Conservation (phyloP, 805 yeast species). For the Cyberlindnera galapagoensis region DNA sequence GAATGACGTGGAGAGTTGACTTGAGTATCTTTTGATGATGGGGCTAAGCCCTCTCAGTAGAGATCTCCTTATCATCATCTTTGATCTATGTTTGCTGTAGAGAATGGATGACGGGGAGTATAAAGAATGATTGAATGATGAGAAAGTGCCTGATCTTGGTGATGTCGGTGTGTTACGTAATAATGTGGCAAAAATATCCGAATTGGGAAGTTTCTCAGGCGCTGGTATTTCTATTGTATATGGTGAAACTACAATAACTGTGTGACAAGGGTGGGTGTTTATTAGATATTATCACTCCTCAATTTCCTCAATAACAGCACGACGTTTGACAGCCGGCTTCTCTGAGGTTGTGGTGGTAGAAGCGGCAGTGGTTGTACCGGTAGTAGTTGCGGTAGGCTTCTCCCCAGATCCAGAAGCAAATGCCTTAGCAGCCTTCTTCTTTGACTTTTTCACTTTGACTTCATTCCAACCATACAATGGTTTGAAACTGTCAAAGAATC, state of each 20-base stretch:
- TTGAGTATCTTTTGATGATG: not conserved
- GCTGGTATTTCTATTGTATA: too few species aligned
- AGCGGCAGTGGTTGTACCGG: slow-evolving; percentile 4
- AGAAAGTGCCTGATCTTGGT: not conserved
- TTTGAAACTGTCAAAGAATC: slow-evolving; percentile 83
- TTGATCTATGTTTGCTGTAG: not conserved
- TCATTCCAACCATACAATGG: slow-evolving; percentile 61
- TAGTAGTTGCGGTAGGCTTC: slow-evolving; percentile 4
- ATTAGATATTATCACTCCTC: slow-evolving; percentile 12
- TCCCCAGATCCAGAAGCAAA: slow-evolving; percentile 2
- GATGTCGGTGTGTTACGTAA: not conserved
- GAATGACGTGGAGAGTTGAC: slow-evolving; percentile 5
- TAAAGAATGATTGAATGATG: not conserved
- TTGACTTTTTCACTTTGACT: slow-evolving; percentile 23
- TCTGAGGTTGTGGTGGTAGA: slow-evolving; percentile 3
- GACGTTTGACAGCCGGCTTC: slow-evolving; percentile 15
- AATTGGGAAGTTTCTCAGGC: too few species aligned
- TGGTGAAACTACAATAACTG: too few species aligned
- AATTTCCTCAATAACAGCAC: slow-evolving; percentile 26
- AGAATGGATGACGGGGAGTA: not conserved
- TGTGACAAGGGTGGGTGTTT: too few species aligned
- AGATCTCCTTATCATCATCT: not conserved
- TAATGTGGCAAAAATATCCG: not conserved
- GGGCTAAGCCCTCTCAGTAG: not conserved
- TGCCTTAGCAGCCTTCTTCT: slow-evolving; percentile 15